Evolutionary conservation across 352 stramenopile genomes (phyloP).

Genomic region (Globisporangium nagaii): DNA sequence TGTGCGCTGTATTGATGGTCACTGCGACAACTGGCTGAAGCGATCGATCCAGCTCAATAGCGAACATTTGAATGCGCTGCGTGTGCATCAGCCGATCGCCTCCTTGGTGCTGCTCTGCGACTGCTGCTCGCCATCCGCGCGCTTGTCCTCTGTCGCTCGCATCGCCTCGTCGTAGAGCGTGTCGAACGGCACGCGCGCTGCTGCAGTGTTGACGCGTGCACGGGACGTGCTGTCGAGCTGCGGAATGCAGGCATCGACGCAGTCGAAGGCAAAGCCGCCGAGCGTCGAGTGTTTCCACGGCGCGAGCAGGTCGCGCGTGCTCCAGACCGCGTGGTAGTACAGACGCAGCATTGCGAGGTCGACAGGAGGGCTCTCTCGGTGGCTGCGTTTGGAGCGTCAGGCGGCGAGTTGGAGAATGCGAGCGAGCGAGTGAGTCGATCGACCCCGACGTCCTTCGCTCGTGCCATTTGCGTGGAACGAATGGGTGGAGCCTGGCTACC

Average conservation of each 20-base stretch:
- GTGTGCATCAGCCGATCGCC: too few relatives aligned
- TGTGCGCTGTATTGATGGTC: too few relatives aligned
- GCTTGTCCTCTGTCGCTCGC: not conserved
- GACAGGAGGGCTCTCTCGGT: too few relatives aligned
- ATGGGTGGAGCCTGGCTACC: too few relatives aligned
- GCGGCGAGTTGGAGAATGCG: not conserved
- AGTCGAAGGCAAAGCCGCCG: not conserved
- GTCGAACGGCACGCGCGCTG: not conserved
- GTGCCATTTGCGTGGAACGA: too few relatives aligned
- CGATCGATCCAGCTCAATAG: too few relatives aligned
- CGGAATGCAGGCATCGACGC: not conserved
- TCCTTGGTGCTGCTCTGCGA: not conserved
- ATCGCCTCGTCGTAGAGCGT: not conserved
- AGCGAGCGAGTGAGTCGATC: too few relatives aligned
- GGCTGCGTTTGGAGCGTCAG: not conserved
- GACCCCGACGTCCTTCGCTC: too few relatives aligned
- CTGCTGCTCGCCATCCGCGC: not conserved
- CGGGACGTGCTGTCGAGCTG: not conserved
- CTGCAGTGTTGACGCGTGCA: too few relatives aligned
- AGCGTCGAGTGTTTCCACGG: not conserved
- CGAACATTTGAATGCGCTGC: too few relatives aligned
- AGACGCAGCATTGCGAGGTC: not conserved
- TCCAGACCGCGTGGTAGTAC: not conserved
- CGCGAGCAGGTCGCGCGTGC: not conserved
- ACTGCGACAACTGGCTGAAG: too few relatives aligned